phyloP scores from a whole-genome alignment of 2,329 filamentous ascomycete genomes.

The Lachnellula willkommii region DNA sequence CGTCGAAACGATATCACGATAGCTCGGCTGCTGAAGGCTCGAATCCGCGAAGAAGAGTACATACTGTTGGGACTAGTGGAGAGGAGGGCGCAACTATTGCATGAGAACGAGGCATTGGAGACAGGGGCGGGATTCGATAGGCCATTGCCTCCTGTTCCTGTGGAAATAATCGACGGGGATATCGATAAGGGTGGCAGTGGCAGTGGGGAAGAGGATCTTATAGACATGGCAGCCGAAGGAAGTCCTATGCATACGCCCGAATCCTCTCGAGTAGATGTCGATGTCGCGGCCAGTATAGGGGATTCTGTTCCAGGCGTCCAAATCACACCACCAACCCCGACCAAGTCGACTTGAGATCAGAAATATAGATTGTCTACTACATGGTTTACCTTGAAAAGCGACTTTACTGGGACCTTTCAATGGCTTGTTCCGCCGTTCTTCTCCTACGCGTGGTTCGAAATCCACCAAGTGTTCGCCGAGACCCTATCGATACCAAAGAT shows the following conservation, averaged over 20 bases:
- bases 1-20: neutral
- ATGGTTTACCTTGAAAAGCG: too few species aligned
- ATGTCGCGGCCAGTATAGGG: too few species aligned
- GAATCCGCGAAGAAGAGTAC: slow-evolving; percentile 10
- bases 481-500: too few species aligned
- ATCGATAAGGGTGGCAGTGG: neutral
- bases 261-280: too few species aligned
- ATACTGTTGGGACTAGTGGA: slow-evolving; percentile 6
- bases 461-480: too few species aligned
- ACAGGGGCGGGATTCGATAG: neutral
- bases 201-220: slow-evolving; percentile 8
- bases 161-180: neutral
- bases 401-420: too few species aligned
- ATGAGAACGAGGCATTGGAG: slow-evolving; percentile 9
- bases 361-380: too few species aligned
- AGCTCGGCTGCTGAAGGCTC: neutral
- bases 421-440: too few species aligned
- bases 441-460: too few species aligned
- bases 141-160: slow-evolving; percentile 1
- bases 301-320: too few species aligned
- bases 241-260: neutral
- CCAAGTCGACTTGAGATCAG: too few species aligned
- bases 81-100: slow-evolving; percentile 5
- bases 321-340: too few species aligned
- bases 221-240: slow-evolving; percentile 4